A percentile compares a stretch with the other conserved stretches of the same genome.
phyloP scores from a whole-genome alignment of 2,329 filamentous ascomycete species.

The Botryotinia narcissicola region DNA sequence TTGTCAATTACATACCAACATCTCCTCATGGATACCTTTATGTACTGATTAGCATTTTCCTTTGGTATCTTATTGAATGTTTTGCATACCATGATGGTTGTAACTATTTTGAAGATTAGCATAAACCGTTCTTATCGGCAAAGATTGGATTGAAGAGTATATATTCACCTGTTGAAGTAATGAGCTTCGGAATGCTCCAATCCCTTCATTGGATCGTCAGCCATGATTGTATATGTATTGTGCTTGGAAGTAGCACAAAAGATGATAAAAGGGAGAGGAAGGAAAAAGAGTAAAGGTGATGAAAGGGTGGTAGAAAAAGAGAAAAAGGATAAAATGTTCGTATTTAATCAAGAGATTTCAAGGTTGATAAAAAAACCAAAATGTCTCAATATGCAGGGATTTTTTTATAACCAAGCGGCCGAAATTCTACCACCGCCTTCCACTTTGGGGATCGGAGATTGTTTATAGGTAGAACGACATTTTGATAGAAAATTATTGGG shows the following conservation, averaged over 20 bases:
- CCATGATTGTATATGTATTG: slow-evolving; percentile 39
- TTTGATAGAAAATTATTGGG: not conserved
- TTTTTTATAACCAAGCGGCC: slow-evolving; percentile 14
- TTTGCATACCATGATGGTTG: slow-evolving; percentile 85
- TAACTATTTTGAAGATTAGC: slow-evolving; percentile 59
- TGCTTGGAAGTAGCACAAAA: not conserved
- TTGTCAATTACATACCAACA: slow-evolving; percentile 69
- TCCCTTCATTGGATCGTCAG: slow-evolving; percentile 51
- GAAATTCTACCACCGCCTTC: slow-evolving; percentile 13
- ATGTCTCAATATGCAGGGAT: not conserved
- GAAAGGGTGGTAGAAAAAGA: not conserved
- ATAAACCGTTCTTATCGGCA: slow-evolving; percentile 8
- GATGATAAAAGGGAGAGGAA: slow-evolving; percentile 12
- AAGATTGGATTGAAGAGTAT: slow-evolving; percentile 19
- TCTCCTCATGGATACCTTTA: slow-evolving; percentile 91
- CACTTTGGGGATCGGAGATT: not conserved
- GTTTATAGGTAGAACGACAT: not conserved
- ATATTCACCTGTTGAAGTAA: slow-evolving; percentile 90
- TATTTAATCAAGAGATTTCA: not conserved
- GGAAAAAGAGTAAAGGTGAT: not conserved
- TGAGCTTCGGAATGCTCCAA: slow-evolving; percentile 75
- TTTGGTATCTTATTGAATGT: slow-evolving; percentile 7
- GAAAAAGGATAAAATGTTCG: not conserved
- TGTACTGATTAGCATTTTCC: slow-evolving; percentile 38
- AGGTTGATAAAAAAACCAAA: not conserved